phyloP scores from a whole-genome alignment of 257 asterid species.

The Fraxinus americana region DNA sequence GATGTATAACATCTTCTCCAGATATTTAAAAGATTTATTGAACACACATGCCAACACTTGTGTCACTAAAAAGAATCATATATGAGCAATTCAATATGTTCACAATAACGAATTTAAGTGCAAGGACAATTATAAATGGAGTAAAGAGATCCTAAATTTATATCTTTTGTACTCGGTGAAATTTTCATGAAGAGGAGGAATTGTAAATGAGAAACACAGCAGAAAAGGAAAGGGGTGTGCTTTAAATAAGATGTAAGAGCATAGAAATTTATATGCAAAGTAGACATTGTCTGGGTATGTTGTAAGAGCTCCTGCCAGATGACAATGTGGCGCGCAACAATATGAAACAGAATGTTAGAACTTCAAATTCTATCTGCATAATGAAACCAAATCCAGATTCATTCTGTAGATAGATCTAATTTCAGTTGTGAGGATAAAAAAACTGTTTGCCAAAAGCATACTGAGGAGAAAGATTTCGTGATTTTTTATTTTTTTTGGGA shows the following conservation, averaged over 20 bases:
- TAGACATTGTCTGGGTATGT: background rate
- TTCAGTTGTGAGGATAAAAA: background rate
- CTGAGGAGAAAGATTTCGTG: background rate
- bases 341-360: background rate
- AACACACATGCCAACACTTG: background rate
- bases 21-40: background rate
- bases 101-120: background rate
- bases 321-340: background rate
- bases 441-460: background rate
- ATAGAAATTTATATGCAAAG: background rate
- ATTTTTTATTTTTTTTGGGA: background rate
- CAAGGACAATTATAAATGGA: background rate
- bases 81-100: background rate
- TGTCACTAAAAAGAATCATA: background rate
- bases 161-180: background rate
- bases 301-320: background rate
- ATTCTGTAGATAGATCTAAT: background rate
- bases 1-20: background rate
- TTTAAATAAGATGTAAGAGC: slow-evolving; percentile 11
- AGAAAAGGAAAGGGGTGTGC: background rate
- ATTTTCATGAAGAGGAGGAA: background rate
- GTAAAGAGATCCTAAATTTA: background rate
- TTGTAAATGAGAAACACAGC: background rate
- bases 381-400: slow-evolving; percentile 17
- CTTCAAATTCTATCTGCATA: background rate